Conservation (phyloP, 169 alveolate species). For the Eimeria tenella region DNA sequence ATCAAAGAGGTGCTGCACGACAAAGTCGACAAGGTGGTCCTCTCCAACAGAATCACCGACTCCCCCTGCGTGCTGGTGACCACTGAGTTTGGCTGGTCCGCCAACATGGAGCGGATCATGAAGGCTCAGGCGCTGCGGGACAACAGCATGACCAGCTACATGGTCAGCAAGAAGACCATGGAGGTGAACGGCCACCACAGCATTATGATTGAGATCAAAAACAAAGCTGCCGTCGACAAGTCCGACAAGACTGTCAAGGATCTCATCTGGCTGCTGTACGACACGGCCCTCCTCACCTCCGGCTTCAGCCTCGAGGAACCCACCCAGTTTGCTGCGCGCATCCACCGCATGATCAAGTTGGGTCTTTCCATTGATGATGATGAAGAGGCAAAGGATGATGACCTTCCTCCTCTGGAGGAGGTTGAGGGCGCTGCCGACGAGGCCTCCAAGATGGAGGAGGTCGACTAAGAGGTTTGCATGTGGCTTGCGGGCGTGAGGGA, state of each 20-base stretch:
- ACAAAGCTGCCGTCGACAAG: constrained; percentile 97
- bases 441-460: constrained; percentile 98
- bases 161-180: constrained; percentile 99
- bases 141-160: constrained; percentile 95
- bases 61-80: constrained; percentile 99
- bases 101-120: constrained; percentile 99
- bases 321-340: constrained; percentile 98
- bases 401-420: constrained; percentile 94
- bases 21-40: constrained; percentile 98
- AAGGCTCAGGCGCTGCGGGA: constrained; percentile 99
- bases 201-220: constrained; percentile 97
- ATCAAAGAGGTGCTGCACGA: constrained; percentile 99
- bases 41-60: constrained; percentile 97
- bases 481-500: neutral
- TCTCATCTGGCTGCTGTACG: constrained; percentile 98
- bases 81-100: constrained; percentile 99
- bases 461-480: constrained; percentile 89
- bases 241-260: constrained; percentile 99
- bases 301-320: constrained; percentile 99
- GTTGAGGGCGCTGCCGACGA: constrained; percentile 89
- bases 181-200: constrained; percentile 99
- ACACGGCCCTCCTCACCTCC: constrained; percentile 98
- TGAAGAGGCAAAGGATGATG: constrained; percentile 89
- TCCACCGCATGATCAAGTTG: constrained; percentile 99
- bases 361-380: constrained; percentile 98